These are phyloP conservation scores for Xanthoconium purpureum DNA, from an alignment of 768 basidiomycete genomes.

Conservation along the genomic window DNA sequence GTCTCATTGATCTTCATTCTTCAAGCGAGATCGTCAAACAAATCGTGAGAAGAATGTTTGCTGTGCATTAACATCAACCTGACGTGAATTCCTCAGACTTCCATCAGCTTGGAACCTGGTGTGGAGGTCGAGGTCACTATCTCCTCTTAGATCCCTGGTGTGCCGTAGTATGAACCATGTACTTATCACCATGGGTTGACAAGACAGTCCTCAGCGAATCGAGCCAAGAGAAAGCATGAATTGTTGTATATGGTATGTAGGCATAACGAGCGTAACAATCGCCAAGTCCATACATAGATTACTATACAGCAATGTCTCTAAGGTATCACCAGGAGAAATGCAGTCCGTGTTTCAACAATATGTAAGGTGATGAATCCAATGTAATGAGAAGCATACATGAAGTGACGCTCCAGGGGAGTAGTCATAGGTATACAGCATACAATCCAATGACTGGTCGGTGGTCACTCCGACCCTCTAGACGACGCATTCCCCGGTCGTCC, in stretches of 20 bases:
- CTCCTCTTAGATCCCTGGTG: slow-evolving; percentile 50
- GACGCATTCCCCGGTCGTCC: slow-evolving; percentile 71
- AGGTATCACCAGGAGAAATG: slow-evolving; percentile 17
- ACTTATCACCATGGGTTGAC: slow-evolving; percentile 3
- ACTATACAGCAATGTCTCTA: slow-evolving; percentile 11
- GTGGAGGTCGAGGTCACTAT: slow-evolving; percentile 99
- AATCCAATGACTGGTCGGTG: slow-evolving; percentile 84
- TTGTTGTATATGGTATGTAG: slow-evolving; percentile 1
- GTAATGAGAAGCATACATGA: slow-evolving; percentile 7
- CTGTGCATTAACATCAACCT: slow-evolving; percentile 1
- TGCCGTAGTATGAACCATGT: slow-evolving; percentile 5
- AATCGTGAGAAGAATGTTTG: slow-evolving; percentile 67
- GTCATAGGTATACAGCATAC: slow-evolving; percentile 65
- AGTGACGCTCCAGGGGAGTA: background rate
- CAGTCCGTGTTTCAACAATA: slow-evolving; percentile 1
- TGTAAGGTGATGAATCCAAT: slow-evolving; percentile 4
- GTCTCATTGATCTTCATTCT: slow-evolving; percentile 97
- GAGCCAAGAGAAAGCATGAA: background rate
- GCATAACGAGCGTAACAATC: slow-evolving; percentile 9
- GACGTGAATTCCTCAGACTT: slow-evolving; percentile 57
- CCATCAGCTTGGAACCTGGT: slow-evolving; percentile 97
- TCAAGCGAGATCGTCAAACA: slow-evolving; percentile 99
- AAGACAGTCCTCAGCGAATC: background rate
- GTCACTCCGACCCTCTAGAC: slow-evolving; percentile 76
- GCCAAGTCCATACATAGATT: slow-evolving; percentile 15